Conservation (phyloP, 2,329 filamentous ascomycete genomes). For the Colletotrichum incanum region DNA sequence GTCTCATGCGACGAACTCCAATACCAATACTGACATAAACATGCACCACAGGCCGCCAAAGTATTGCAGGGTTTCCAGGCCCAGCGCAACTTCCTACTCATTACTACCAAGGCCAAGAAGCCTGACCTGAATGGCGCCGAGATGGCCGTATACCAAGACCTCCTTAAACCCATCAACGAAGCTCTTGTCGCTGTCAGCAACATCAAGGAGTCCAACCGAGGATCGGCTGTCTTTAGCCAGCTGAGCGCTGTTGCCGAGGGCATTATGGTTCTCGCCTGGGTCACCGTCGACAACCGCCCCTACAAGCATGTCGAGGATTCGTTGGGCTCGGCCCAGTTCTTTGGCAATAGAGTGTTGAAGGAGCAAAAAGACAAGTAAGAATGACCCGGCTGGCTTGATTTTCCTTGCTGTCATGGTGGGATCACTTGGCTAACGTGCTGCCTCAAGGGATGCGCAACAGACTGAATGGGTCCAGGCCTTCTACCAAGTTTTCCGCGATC, state of each 20-base stretch:
- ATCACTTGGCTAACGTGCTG: conserved; percentile 22
- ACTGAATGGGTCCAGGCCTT: conserved; percentile 94
- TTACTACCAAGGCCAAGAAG: conserved; percentile 93
- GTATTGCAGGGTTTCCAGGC: conserved; percentile 81
- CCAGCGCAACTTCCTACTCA: conserved; percentile 89
- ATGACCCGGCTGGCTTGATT: not conserved
- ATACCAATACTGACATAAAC: conserved; percentile 13
- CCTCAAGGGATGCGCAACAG: conserved; percentile 79
- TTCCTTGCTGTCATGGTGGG: conserved; percentile 26
- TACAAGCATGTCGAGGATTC: conserved; percentile 89
- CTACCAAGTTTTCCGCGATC: conserved; percentile 89
- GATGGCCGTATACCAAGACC: conserved; percentile 78
- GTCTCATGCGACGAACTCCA: not conserved
- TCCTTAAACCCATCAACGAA: conserved; percentile 90
- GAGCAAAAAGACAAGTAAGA: conserved; percentile 82
- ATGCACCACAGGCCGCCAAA: conserved; percentile 60
- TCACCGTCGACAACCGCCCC: conserved; percentile 86
- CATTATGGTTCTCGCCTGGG: conserved; percentile 91
- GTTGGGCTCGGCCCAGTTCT: conserved; percentile 89
- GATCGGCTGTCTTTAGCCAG: conserved; percentile 83
- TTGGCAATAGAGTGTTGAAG: conserved; percentile 93
- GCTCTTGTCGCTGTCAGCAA: conserved; percentile 84
- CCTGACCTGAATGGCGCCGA: conserved; percentile 77
- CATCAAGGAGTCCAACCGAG: conserved; percentile 86
- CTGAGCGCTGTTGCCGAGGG: conserved; percentile 91